Base-by-base conservation (phyloP, 495 filamentous ascomycete genomes). In the Letharia columbiana region DNA sequence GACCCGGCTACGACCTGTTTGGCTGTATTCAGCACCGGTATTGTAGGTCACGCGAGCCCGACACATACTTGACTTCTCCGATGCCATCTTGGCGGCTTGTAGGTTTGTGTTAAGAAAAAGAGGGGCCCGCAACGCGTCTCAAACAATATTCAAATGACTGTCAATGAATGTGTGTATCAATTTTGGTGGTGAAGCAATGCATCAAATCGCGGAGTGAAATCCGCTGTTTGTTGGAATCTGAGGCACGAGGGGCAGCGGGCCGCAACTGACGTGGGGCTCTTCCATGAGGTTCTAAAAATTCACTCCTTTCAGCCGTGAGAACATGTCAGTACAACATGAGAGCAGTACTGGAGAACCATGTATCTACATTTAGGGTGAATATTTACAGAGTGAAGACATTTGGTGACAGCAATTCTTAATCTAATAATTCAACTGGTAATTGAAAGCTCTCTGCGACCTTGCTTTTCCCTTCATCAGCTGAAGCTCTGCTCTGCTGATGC, bases 1-100 rank as follows among this genome's bases (percentile, higher is more conserved):
- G 77, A 92, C 90, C 66, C 89, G 84, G 76, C 84, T 83, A 70
- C 89, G 64, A 54, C 33, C 64, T 66, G 18, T 33, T 41, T 11
- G n/a, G 31, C 17, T 17, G n/a, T 44, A 18, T 37, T 44, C 49
- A 64, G 50, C 50, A 49, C 18, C 13, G 33, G 6, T n/a, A 17
- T n/a, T 20, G 17, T 13, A 39, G 15, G 50, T 23, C 40, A 47
- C 17, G 31, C 37, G n/a, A 37, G 20, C n/a, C 15, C 31, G 17
- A 37, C 4, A 28, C 39, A 40, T 61, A 67, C 65, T 56, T 13
- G 64, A 50, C 56, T 69, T 69, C 35, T 67, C 68, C 39, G 65
- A 67, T 3, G 58, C 65, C 68, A 69, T 69, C 17, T 3, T 60
- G 33, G 12, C 15, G 5, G 18, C 7, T n/a, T 59, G 18, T 12